Base-by-base conservation (phyloP, 306 rosid genomes). In the Carpinus fangiana region DNA sequence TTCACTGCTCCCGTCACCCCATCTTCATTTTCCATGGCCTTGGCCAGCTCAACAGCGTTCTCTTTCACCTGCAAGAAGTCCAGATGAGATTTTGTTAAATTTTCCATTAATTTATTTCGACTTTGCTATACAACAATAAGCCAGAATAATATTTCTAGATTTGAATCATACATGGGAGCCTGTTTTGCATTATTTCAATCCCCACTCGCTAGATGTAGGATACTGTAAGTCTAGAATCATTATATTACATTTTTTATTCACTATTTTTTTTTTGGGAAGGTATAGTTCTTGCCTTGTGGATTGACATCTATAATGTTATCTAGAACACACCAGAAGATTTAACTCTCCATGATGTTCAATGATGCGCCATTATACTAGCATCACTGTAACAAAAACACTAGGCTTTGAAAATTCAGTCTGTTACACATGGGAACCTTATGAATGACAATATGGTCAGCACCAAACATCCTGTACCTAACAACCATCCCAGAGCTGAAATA, bases 1-100 rank as follows among this genome's bases (percentile, higher is more conserved):
- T 80, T 81, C 82, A 95, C 98, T 45, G 98, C 94, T 76, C 96
- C 96, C 3, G 48, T 60, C 11, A 84, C 98, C 23, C 98, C 98
- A 66, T 95, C 96, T 81, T 95, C 98, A 14, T 85, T 75, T 86
- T 86, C 91, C 88, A 95, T 91, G 82, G 91, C 90, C 12, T 87
- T 79, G 4, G 98, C 89, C 48, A 95, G 75, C 81, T 90, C 89
- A 71, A 79, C 43, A 17, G 98, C 93, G 20, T 89, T 77, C 76
- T 53, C 73, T 80, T 90, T 90, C 70, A 95, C 93, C 98, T 95
- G 91, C 81, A 79, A 31, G 8, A 74, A 62, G 65, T n/a, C 78
- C 69, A 68, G 41, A 23, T 52, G 4, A 0, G 54, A 50, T 47
- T 76, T 28, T 72, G 13, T 61, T 43, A 38, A 50, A 1, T 12